A percentile compares a stretch with the other conserved stretches of the same genome.
Evolutionary conservation across 2,329 filamentous ascomycete genomes (phyloP).

Genomic region (Aspergillus neotritici): DNA sequence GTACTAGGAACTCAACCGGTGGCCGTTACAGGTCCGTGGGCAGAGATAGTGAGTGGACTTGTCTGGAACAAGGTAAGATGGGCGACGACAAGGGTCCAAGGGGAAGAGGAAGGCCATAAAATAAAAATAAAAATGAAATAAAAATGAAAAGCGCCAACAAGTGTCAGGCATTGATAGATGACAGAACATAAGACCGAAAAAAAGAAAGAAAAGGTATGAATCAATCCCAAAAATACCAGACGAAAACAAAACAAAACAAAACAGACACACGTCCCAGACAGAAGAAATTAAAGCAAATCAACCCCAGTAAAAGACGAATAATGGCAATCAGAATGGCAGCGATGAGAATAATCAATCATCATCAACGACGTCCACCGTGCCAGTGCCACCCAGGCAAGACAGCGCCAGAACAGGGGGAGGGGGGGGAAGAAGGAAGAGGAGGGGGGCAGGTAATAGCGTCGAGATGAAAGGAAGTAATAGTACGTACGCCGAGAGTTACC

Average conservation of each 20-base stretch:
- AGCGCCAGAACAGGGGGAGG: too few species aligned
- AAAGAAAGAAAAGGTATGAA: conserved; percentile 2
- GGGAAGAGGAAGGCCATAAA: too few species aligned
- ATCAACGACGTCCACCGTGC: neutral
- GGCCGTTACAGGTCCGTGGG: too few species aligned
- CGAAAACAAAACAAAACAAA: conserved; percentile 16
- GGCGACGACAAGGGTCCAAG: too few species aligned
- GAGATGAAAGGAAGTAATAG: neutral
- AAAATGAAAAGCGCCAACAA: too few species aligned
- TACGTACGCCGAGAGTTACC: conserved; percentile 8
- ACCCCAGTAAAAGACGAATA: neutral
- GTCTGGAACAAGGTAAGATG: too few species aligned
- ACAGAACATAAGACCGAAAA: neutral
- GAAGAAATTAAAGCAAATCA: conserved; percentile 3
- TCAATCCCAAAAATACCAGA: conserved; percentile 9
- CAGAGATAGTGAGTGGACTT: too few species aligned
- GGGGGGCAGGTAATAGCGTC: too few species aligned
- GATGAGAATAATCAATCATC: neutral
- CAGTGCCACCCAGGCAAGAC: too few species aligned
- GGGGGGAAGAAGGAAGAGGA: too few species aligned
- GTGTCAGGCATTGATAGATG: neutral
- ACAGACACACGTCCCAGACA: conserved; percentile 8
- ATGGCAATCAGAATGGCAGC: neutral
- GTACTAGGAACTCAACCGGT: neutral
- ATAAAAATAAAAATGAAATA: too few species aligned